Conservation (phyloP, 768 basidiomycete species). For the Kwoniella dejecticola region DNA sequence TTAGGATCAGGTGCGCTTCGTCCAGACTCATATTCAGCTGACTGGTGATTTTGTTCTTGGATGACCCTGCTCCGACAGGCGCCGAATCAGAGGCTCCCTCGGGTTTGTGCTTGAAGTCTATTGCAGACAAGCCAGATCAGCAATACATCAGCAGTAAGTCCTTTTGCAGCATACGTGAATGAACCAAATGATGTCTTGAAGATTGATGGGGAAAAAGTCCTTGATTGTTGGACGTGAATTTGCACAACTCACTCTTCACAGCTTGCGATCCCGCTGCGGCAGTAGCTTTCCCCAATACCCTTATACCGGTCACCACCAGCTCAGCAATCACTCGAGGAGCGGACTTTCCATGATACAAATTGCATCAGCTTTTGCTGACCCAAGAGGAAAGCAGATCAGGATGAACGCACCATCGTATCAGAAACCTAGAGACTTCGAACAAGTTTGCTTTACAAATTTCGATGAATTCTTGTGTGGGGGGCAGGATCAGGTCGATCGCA, state of each 20-base stretch:
- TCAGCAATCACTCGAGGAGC: constrained; percentile 42
- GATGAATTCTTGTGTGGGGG: too few relatives aligned
- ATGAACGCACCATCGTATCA: too few relatives aligned
- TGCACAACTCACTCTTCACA: constrained; percentile 71
- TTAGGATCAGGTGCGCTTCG: constrained; percentile 90
- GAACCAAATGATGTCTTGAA: too few relatives aligned
- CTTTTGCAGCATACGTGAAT: neutral
- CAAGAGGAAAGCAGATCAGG: neutral
- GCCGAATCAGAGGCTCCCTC: constrained; percentile 70
- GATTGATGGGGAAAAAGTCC: too few relatives aligned
- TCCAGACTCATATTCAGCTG: constrained; percentile 91
- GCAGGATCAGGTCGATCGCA: too few relatives aligned
- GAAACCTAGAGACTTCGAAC: too few relatives aligned
- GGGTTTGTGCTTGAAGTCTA: constrained; percentile 82
- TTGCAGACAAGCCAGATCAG: neutral
- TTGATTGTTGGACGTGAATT: too few relatives aligned
- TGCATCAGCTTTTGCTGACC: neutral
- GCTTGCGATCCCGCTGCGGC: constrained; percentile 88
- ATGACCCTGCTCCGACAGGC: constrained; percentile 68
- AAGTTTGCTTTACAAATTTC: too few relatives aligned
- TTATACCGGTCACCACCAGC: constrained; percentile 37
- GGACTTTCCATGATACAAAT: too few relatives aligned
- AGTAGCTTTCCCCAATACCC: constrained; percentile 78
- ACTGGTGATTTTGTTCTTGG: constrained; percentile 75
- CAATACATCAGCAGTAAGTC: neutral